Percentiles rank a stretch among this genome's conserved stretches.
Conservation (phyloP, 805 yeast genomes). For the Debaryomyces hansenii region DNA sequence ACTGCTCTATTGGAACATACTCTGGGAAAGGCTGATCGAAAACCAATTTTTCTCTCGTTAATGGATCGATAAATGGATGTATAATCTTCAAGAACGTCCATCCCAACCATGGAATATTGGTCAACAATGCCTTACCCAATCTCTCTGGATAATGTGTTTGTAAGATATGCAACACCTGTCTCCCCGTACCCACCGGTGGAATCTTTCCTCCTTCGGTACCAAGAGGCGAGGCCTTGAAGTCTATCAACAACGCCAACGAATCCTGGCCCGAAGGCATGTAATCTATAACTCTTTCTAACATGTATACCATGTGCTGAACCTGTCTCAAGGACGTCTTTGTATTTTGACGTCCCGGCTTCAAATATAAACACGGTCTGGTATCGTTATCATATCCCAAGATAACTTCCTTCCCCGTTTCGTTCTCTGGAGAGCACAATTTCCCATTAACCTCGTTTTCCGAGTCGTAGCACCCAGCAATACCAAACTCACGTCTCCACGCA, state of each 20-base stretch:
- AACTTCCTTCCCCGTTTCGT: constrained; percentile 90
- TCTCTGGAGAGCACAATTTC: constrained; percentile 60
- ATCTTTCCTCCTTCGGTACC: constrained; percentile 63
- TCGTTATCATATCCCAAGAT: constrained; percentile 89
- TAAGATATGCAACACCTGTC: constrained; percentile 87
- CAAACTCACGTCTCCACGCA: constrained; percentile 94
- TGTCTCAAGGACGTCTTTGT: constrained; percentile 88
- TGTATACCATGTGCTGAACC: constrained; percentile 92
- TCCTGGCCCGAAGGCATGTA: constrained; percentile 98
- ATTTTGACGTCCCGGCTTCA: constrained; percentile 94
- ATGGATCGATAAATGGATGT: constrained; percentile 94
- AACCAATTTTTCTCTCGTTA: constrained; percentile 90
- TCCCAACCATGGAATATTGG: constrained; percentile 92
- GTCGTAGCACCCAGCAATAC: constrained; percentile 45
- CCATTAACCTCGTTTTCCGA: constrained; percentile 55
- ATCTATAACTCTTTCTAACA: constrained; percentile 89
- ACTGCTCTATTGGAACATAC: constrained; percentile 78
- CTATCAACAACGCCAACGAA: constrained; percentile 85
- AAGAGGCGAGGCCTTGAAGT: constrained; percentile 78
- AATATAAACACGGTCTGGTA: constrained; percentile 86
- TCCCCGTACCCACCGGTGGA: constrained; percentile 87
- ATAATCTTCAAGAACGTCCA: constrained; percentile 90
- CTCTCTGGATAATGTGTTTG: constrained; percentile 98
- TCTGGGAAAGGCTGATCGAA: constrained; percentile 85
- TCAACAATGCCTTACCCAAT: constrained; percentile 85